Evolutionary conservation across 495 filamentous ascomycete genomes (phyloP), one percentile per base, ranked within the genome.

Genomic region (Neurospora sp.): DNA sequence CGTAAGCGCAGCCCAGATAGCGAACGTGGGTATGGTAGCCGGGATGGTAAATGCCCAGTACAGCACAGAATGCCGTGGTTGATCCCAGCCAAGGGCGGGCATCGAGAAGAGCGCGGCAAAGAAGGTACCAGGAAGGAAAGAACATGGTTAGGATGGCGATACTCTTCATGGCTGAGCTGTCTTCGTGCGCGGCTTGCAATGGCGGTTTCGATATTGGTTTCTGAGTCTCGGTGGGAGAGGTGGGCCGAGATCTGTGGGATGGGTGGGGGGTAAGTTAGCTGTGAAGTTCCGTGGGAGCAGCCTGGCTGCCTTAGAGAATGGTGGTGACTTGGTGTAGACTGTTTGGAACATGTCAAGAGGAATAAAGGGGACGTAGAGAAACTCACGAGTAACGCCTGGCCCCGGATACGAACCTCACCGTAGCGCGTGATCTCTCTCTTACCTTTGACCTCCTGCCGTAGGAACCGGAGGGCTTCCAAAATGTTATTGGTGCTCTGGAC

Each of bases 121-220:
- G 69, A 88, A 88, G 17, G 84, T 88, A 0, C 85, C 86, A 0
- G 86, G 86, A 3, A 89, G 74, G 74, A 89, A 89, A 88, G 17
- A 85, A 77, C 86, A 89, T 87, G 31, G 87, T 86, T 37, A 89
- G 75, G 4, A 84, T 79, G 10, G 87, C 86, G 36, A 89, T 84
- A 39, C 83, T 84, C 73, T 84, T 87, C 86, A 88, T 89, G 5
- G 82, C 82, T 7, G 82, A 82, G 62, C 82, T 85, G 71, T 88
- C 85, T 40, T 79, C 74, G 70, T 82, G 82, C 45, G 82, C 82
- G 40, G 7, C 78, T 78, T 2, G 79, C 74, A 24, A 54, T 62
- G n/a, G 80, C 79, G 28, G 10, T 28, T 28, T 28, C 21, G 45
- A 54, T 28, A 21, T 54, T 54, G 21, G 45, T 54, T 21, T 54